Percentiles rank a stretch among this genome's conserved stretches.
Evolutionary conservation across 305 asterid genomes (phyloP).

Genomic region (Petunia hybrid): DNA sequence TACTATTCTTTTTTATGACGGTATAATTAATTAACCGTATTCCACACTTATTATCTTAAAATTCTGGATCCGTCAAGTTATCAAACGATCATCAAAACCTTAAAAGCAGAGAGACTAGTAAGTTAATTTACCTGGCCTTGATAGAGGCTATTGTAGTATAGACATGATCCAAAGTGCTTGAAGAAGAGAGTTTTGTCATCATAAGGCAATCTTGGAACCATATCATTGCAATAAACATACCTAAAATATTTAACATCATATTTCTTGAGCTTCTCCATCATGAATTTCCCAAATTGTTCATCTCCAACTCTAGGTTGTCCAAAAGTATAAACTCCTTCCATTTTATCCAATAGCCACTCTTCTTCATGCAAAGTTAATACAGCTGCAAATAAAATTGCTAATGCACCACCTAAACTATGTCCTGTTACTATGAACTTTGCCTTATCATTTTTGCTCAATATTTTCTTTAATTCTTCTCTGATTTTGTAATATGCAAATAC

Average conservation of each 20-base stretch:
- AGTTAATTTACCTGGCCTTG: slow-evolving; percentile 52
- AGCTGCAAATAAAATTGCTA: slow-evolving; percentile 62
- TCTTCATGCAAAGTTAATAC: slow-evolving; percentile 67
- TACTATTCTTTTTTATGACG: not conserved
- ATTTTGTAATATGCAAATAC: slow-evolving; percentile 65
- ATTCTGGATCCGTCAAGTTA: not conserved
- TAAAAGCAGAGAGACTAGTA: not conserved
- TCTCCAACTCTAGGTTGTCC: slow-evolving; percentile 94
- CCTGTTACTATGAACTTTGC: slow-evolving; percentile 68
- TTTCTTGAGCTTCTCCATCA: slow-evolving; percentile 55
- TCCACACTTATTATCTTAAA: not conserved
- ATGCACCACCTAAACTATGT: slow-evolving; percentile 87
- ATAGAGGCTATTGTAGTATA: slow-evolving; percentile 71
- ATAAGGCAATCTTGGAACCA: slow-evolving; percentile 78
- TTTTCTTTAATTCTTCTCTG: slow-evolving; percentile 50
- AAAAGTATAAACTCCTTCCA: slow-evolving; percentile 83
- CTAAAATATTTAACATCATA: slow-evolving; percentile 57
- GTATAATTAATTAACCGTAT: not conserved
- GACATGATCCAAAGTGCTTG: slow-evolving; percentile 79
- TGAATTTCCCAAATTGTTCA: slow-evolving; percentile 62
- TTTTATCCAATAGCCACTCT: slow-evolving; percentile 48
- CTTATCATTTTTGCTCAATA: slow-evolving; percentile 42
- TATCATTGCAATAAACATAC: slow-evolving; percentile 64
- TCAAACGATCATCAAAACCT: not conserved
- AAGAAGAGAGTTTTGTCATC: slow-evolving; percentile 62